Conservation (phyloP, 306 rosid species). For the Hippophae tibetana region DNA sequence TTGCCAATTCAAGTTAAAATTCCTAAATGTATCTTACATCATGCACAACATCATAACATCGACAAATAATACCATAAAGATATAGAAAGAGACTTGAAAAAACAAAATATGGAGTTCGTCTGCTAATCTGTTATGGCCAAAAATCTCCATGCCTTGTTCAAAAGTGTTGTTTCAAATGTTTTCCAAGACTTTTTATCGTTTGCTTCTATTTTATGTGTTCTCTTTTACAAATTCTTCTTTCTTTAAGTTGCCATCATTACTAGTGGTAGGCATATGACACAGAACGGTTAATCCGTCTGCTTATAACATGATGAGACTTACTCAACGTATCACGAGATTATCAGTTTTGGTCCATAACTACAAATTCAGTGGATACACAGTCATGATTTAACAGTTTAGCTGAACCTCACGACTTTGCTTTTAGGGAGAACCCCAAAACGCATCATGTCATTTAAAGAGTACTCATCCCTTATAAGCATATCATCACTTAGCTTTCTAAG, state of each 20-base stretch:
- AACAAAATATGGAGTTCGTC: slow-evolving; percentile 12
- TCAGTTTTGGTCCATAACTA: too few relatives aligned
- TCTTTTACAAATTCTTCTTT: slow-evolving; percentile 69
- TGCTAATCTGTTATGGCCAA: slow-evolving; percentile 87
- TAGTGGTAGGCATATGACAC: slow-evolving; percentile 28
- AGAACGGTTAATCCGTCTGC: too few relatives aligned
- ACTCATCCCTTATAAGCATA: too few relatives aligned
- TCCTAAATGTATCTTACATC: slow-evolving; percentile 6
- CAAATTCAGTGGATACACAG: too few relatives aligned
- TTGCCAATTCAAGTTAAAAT: slow-evolving; percentile 8
- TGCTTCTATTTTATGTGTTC: slow-evolving; percentile 53
- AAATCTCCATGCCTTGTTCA: slow-evolving; percentile 84
- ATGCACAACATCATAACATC: slow-evolving; percentile 2
- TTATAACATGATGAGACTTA: too few relatives aligned
- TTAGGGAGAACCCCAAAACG: too few relatives aligned
- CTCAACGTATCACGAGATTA: too few relatives aligned
- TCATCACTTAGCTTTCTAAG: too few relatives aligned
- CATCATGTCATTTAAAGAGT: too few relatives aligned
- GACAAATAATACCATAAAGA: slow-evolving; percentile 7
- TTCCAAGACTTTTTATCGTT: slow-evolving; percentile 69
- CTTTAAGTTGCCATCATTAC: slow-evolving; percentile 58
- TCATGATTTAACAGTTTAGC: too few relatives aligned
- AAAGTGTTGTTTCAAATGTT: slow-evolving; percentile 78
- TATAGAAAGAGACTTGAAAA: slow-evolving; percentile 10
- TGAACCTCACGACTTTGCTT: too few relatives aligned